These are phyloP conservation scores for Hirsutella minnesotensis DNA, from an alignment of 2,329 filamentous ascomycete genomes.

Conservation along the genomic window DNA sequence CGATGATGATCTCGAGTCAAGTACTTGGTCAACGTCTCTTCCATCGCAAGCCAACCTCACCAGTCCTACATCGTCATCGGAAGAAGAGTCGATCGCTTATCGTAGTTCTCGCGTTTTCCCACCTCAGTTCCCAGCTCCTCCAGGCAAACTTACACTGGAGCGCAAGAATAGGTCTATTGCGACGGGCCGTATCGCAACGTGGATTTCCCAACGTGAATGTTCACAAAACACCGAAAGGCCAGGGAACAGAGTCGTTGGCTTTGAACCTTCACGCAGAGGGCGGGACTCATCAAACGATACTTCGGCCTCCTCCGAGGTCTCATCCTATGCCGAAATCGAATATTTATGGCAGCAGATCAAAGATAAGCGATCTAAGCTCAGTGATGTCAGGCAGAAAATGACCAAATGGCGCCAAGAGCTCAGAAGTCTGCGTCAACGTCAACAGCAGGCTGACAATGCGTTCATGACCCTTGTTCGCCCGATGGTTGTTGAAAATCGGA, in stretches of 20 bases:
- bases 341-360: conserved; percentile 23
- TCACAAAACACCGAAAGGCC: conserved; percentile 12
- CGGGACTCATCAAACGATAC: conserved; percentile 7
- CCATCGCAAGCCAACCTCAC: conserved; percentile 9
- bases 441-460: conserved; percentile 25
- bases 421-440: conserved; percentile 17
- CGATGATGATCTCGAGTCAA: conserved; percentile 9
- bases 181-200: conserved; percentile 20
- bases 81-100: conserved; percentile 16
- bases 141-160: conserved; percentile 9
- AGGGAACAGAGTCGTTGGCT: conserved; percentile 4
- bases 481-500: conserved; percentile 18
- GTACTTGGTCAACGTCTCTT: conserved; percentile 12
- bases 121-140: conserved; percentile 17
- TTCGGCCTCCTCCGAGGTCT: conserved; percentile 8
- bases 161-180: conserved; percentile 14
- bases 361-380: conserved; percentile 16
- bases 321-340: conserved; percentile 19
- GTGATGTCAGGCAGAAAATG: conserved; percentile 19
- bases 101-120: conserved; percentile 19
- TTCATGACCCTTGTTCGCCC: conserved; percentile 27
- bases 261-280: conserved; percentile 3
- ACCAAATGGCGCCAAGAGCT: conserved; percentile 18
- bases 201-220: conserved; percentile 20
- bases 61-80: conserved; percentile 13